These are phyloP conservation scores for Aotearoamyces nothofagi DNA, from an alignment of 2,329 filamentous ascomycete species.

Conservation along the genomic window DNA sequence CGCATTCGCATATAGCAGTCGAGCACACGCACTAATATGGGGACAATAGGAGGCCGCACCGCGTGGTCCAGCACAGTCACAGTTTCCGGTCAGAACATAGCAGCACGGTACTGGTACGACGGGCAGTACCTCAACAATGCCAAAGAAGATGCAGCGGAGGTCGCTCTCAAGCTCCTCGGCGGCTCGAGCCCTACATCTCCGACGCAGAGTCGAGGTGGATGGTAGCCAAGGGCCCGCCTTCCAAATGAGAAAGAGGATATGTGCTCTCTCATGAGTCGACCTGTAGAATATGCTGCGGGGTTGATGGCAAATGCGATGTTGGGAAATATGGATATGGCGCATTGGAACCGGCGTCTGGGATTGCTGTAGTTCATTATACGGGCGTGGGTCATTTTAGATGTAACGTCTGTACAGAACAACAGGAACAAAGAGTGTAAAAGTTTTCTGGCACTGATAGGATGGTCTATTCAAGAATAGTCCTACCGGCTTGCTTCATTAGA, in stretches of 20 bases:
- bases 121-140: constrained; percentile 78
- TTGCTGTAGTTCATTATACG: too few relatives aligned
- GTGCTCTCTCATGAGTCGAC: too few relatives aligned
- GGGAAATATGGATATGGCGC: not conserved
- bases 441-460: too few relatives aligned
- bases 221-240: not conserved
- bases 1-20: not conserved
- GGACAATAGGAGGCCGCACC: constrained; percentile 58
- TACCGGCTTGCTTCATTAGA: too few relatives aligned
- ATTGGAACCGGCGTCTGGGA: not conserved
- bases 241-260: not conserved
- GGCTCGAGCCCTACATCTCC: constrained; percentile 13
- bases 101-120: constrained; percentile 85
- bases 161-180: constrained; percentile 46
- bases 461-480: too few relatives aligned
- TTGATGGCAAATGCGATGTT: not conserved
- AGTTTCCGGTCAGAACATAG: constrained; percentile 47
- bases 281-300: not conserved
- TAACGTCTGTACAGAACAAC: too few relatives aligned
- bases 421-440: too few relatives aligned
- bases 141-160: constrained; percentile 80
- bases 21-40: constrained; percentile 11
- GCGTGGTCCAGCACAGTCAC: constrained; percentile 76
- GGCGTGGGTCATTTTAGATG: too few relatives aligned
- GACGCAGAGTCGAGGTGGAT: not conserved